Evolutionary conservation across 177 flowering plant species (phyloP).

Genomic region (Tripterygium wilfordii): DNA sequence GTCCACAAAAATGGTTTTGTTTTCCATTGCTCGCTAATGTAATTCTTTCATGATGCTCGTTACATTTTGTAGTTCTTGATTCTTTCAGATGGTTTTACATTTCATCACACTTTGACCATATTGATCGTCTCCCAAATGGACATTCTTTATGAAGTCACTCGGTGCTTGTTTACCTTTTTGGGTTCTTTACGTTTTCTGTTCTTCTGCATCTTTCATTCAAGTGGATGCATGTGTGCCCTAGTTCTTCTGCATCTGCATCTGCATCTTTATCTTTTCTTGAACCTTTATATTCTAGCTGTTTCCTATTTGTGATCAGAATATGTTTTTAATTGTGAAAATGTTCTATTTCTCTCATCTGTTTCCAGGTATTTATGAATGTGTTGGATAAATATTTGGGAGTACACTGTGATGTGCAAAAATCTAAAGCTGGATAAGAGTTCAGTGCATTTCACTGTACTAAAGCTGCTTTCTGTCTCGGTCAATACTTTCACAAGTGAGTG

Average conservation of each 20-base stretch:
- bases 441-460: conserved; percentile 9
- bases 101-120: conserved; percentile 5
- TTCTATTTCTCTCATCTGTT: too few relatives aligned
- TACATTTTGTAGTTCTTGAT: neutral
- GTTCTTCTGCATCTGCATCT: conserved; percentile 2
- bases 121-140: conserved; percentile 3
- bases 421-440: conserved; percentile 13
- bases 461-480: conserved; percentile 19
- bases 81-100: too few relatives aligned
- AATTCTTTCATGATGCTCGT: neutral
- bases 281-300: too few relatives aligned
- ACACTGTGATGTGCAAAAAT: conserved; percentile 26
- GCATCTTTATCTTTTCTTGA: neutral
- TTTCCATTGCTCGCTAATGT: too few relatives aligned
- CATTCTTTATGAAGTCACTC: conserved; percentile 3
- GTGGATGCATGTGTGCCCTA: neutral
- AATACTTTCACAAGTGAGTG: conserved; percentile 14
- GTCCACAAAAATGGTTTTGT: too few relatives aligned
- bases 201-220: neutral
- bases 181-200: conserved; percentile 1
- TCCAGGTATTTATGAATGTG: conserved; percentile 76
- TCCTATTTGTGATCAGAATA: too few relatives aligned
- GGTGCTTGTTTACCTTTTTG: neutral
- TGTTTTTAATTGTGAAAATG: too few relatives aligned
- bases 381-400: conserved; percentile 65